A percentile compares a stretch with the other conserved stretches of the same genome.
phyloP scores from a whole-genome alignment of 148 eudicot species.

The Cornus suecica region DNA sequence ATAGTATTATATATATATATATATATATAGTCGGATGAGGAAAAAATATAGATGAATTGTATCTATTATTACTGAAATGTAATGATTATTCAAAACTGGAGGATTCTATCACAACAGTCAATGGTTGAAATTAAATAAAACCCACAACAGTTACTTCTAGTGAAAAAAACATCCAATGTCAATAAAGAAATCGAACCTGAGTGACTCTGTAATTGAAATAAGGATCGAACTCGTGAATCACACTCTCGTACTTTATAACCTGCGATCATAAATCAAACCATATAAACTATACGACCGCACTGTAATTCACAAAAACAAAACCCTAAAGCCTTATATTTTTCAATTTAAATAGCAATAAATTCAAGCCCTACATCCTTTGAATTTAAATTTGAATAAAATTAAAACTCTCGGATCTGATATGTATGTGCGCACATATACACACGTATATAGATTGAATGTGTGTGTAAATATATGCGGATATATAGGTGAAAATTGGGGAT shows the following conservation, averaged over 20 bases:
- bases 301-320: background rate
- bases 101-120: background rate
- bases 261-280: slow-evolving; percentile 20
- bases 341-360: background rate
- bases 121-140: background rate
- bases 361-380: no score
- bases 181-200: slow-evolving; percentile 44
- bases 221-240: slow-evolving; percentile 93
- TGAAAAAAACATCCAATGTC: background rate
- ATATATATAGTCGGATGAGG: no score
- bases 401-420: slow-evolving; percentile 26
- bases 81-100: background rate
- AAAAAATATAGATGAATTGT: no score
- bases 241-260: slow-evolving; percentile 94
- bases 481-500: background rate
- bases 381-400: background rate
- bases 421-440: background rate
- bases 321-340: background rate
- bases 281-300: background rate
- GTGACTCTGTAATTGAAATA: slow-evolving; percentile 92
- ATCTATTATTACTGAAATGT: no score
- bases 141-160: background rate
- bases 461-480: background rate
- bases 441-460: background rate
- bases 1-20: no score